Conservation (phyloP, 1,284 basidiomycete genomes). For the Naganishia cerealis region DNA sequence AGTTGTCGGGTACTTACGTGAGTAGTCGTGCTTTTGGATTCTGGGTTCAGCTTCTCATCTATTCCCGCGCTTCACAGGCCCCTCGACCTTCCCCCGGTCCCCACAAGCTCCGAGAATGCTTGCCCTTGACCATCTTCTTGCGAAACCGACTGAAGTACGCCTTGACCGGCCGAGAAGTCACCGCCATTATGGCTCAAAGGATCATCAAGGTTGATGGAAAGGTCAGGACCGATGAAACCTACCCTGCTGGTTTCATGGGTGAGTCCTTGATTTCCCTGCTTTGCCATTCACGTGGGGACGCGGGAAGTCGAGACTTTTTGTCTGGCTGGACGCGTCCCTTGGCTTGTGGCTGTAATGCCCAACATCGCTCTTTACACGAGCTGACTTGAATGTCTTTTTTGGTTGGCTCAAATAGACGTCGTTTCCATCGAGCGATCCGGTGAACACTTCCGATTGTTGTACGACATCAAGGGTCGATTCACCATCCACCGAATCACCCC, state of each 20-base stretch:
- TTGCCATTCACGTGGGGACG: slow-evolving; percentile 12
- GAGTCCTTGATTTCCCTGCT: slow-evolving; percentile 45
- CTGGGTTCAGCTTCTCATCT: background rate
- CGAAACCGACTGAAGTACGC: slow-evolving; percentile 99
- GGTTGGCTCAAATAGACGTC: slow-evolving; percentile 65
- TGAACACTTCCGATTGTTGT: slow-evolving; percentile 98
- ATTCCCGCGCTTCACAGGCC: slow-evolving; percentile 61
- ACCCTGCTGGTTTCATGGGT: slow-evolving; percentile 97
- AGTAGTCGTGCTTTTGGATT: slow-evolving; percentile 50
- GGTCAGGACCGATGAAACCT: slow-evolving; percentile 96
- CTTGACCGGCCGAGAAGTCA: slow-evolving; percentile 92
- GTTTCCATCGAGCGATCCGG: slow-evolving; percentile 96
- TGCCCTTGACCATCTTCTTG: slow-evolving; percentile 90
- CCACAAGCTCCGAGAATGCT: slow-evolving; percentile 97
- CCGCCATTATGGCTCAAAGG: slow-evolving; percentile 90
- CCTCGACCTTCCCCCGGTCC: slow-evolving; percentile 96
- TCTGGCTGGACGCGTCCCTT: slow-evolving; percentile 31
- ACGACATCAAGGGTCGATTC: slow-evolving; percentile 99
- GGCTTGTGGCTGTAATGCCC: slow-evolving; percentile 26
- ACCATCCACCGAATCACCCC: slow-evolving; percentile 98
- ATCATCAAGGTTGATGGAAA: slow-evolving; percentile 98
- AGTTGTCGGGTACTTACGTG: slow-evolving; percentile 95
- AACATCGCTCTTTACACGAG: slow-evolving; percentile 19
- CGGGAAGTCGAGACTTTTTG: slow-evolving; percentile 21
- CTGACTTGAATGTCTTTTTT: slow-evolving; percentile 23